Evolutionary conservation across 306 rosid genomes (phyloP), one percentile per base, ranked within the genome.

Genomic region (Vachellia pachyceras): DNA sequence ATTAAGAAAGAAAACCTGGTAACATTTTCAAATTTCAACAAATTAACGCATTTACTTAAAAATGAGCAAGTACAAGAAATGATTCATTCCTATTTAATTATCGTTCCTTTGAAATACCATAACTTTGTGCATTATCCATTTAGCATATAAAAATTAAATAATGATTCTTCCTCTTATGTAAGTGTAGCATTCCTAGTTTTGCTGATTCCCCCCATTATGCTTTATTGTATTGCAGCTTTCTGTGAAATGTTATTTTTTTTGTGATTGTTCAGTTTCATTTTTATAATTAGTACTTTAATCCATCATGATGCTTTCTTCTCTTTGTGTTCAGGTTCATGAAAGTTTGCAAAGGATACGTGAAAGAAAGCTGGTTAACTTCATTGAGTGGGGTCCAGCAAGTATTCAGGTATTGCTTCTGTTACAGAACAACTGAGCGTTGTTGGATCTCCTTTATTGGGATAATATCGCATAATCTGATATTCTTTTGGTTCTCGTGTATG

Each of bases 381-480:
- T 95, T 77, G 98, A 95, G 81, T 95, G 99, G 99, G 99, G 99
- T 63, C 99, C 99, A 73, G 99, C 99, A 46, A 95, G 99, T 82
- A 95, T 95, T 80, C 99, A 95, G 96, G 99, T 95, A 35, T 82
- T 75, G 72, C 66, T 70, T 41, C 72, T 47, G 74, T 76, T 76
- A 63, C 35, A 33, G 72, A 72, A 64, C 64, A 77, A 79, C 25
- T 79, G 54, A 39, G 36, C 39, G 29, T 82, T 76, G 74, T 61
- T 42, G 61, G 42, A 37, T 73, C 57, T 78, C 60, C 61, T 60
- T 76, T 57, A 39, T 77, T 50, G 60, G 63, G 65, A 18, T 60
- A 78, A 41, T 68, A 40, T 78, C 57, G 75, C 79, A 60, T 35
- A 10, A 44, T 77, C 55, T 67, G 25, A 72, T 80, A 9, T 63